These are phyloP conservation scores for Endoconidiophora laricicola DNA, from an alignment of 2,329 filamentous ascomycete species.

Conservation along the genomic window DNA sequence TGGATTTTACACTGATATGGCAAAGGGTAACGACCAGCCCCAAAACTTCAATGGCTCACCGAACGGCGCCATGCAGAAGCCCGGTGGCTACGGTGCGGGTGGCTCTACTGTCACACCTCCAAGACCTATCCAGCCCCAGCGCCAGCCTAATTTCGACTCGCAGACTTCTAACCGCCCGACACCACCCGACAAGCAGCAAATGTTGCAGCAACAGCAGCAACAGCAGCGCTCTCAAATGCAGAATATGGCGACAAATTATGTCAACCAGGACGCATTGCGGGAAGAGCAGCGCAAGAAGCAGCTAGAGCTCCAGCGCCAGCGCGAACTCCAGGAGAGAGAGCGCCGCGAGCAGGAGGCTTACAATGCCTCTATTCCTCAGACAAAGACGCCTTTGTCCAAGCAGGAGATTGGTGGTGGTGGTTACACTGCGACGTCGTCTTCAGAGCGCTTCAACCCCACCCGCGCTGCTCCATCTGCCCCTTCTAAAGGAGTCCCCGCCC, in stretches of 20 bases:
- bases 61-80: slow-evolving; percentile 52
- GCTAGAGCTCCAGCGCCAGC: slow-evolving; percentile 39
- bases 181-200: slow-evolving; percentile 15
- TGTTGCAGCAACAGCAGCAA: slow-evolving; percentile 28
- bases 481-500: slow-evolving; percentile 33
- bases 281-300: slow-evolving; percentile 48
- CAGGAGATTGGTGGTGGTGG: slow-evolving; percentile 66
- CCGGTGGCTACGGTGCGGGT: slow-evolving; percentile 41
- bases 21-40: slow-evolving; percentile 57
- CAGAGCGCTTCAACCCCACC: slow-evolving; percentile 70
- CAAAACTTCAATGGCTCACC: slow-evolving; percentile 36
- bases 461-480: slow-evolving; percentile 73
- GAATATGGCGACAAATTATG: slow-evolving; percentile 37
- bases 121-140: slow-evolving; percentile 32
- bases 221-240: slow-evolving; percentile 43
- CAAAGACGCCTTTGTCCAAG: slow-evolving; percentile 63
- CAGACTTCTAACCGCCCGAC: slow-evolving; percentile 7
- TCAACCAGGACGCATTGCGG: slow-evolving; percentile 31
- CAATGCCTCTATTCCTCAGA: slow-evolving; percentile 76
- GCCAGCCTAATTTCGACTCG: slow-evolving; percentile 22
- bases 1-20: slow-evolving; percentile 73
- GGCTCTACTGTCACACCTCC: slow-evolving; percentile 49
- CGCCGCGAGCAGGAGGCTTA: slow-evolving; percentile 72
- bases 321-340: slow-evolving; percentile 46
- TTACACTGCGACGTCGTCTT: slow-evolving; percentile 21